Evolutionary conservation across 2,329 filamentous ascomycete genomes (phyloP), one percentile per base, ranked within the genome.

Genomic region (Aspergillus novoparasiticus): DNA sequence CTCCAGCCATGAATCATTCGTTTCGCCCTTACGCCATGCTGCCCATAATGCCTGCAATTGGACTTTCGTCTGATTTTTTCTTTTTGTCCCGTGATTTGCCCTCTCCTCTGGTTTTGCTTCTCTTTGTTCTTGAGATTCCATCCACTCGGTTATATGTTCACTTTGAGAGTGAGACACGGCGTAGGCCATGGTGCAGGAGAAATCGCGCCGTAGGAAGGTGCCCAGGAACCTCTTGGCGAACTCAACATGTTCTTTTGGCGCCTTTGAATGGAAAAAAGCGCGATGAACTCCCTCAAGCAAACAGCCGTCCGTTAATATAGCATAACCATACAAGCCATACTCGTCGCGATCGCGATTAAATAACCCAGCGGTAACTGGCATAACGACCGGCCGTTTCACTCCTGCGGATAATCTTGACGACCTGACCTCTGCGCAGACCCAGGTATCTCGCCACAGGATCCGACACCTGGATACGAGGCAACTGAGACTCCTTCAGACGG

Each of bases 331-430:
- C n/a, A 19, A 53, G n/a, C 6, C 41, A 12, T 23, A 43, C 14
- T n/a, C 34, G n/a, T 28, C 57, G 23, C 16, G 48, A 59, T 28
- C 14, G 36, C 28, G 14, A 58, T 75, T 74, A 83, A 59, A 82
- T 82, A 39, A 83, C 86, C 87, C 87, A 89, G 72, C 94, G 85
- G 81, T 99, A 99, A 86, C 93, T 97, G 56, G 95, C 95, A 81
- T 99, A 99, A 59, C 95, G 86, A 65, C 95, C 95, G 16, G 95
- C 95, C 61, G 95, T 99, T 84, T 98, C 95, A 75, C 90, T 94
- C 78, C 90, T 94, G 69, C 95, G 86, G 73, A 99, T 97, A 73
- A 99, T 99, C 87, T 99, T 99, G 73, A 99, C 95, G 3, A 99
- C 94, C 80, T 97, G 92, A 4, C 94, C 93, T 75, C 94, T 87